Percentiles rank a stretch among this genome's conserved stretches.
Evolutionary conservation across 164 flowering plant species (phyloP).

Genomic region (Saururus chinensis): DNA sequence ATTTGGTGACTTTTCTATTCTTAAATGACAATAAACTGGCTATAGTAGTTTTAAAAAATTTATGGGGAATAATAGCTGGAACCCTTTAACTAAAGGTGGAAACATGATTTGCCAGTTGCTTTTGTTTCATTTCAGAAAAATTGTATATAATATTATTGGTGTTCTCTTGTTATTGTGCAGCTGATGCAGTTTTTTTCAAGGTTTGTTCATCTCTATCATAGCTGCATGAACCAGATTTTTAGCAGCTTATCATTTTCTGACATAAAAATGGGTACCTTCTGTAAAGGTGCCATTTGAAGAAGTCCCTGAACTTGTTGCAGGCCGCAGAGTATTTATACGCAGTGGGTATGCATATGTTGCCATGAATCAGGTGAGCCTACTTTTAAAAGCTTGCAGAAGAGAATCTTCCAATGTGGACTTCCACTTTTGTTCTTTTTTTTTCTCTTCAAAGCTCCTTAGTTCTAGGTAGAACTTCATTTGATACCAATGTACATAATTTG

Average conservation of each 20-base stretch:
- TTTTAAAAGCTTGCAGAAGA: not conserved
- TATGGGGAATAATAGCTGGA: too few species aligned
- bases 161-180: constrained; percentile 40
- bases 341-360: constrained; percentile 85
- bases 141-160: not conserved
- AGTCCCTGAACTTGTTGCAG: constrained; percentile 88
- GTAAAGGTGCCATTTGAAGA: constrained; percentile 91
- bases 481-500: not conserved
- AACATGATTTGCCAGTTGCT: not conserved
- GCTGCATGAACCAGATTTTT: not conserved
- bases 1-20: not conserved
- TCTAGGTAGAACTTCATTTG: not conserved
- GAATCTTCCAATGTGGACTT: not conserved
- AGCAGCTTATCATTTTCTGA: not conserved
- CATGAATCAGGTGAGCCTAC: constrained; percentile 53
- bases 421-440: not conserved
- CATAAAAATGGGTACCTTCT: not conserved
- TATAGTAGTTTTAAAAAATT: too few species aligned
- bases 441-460: not conserved
- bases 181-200: constrained; percentile 58
- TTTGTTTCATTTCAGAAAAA: not conserved
- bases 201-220: constrained; percentile 19
- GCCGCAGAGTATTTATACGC: constrained; percentile 55
- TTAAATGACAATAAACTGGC: too few species aligned
- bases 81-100: not conserved